phyloP scores from a whole-genome alignment of 306 rosid species.

The Quercus bicolor region DNA sequence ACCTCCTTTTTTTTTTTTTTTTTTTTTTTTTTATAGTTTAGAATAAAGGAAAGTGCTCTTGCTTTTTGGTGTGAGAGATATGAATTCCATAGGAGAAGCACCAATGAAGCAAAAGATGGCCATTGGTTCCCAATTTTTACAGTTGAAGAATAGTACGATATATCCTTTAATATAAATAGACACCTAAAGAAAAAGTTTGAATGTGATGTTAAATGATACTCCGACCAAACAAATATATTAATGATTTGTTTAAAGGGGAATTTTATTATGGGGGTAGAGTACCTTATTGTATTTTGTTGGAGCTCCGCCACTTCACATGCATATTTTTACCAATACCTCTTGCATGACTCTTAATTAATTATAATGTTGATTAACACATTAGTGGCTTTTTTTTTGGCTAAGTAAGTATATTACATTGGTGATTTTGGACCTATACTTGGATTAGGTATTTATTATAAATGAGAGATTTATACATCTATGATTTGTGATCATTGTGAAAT shows the following conservation, averaged over 20 bases:
- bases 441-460: not conserved
- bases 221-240: conserved; percentile 17
- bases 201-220: conserved; percentile 24
- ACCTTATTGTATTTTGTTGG: not conserved
- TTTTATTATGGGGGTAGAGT: not conserved
- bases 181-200: conserved; percentile 11
- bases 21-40: conserved; percentile 26
- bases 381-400: no score
- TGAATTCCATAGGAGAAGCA: conserved; percentile 51
- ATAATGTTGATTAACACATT: no score
- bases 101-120: conserved; percentile 74
- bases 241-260: not conserved
- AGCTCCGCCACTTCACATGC: not conserved
- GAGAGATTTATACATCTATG: not conserved
- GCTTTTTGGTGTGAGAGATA: conserved; percentile 42
- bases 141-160: conserved; percentile 40
- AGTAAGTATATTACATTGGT: not conserved
- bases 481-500: no score
- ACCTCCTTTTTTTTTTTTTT: not conserved
- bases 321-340: not conserved
- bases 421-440: not conserved
- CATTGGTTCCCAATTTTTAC: conserved; percentile 50
- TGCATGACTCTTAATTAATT: not conserved
- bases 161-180: conserved; percentile 24
- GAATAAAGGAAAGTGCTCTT: conserved; percentile 55